Percentiles rank a stretch among this genome's conserved stretches.
Conservation (phyloP, 78 protist species). For the Paratrimastix pyriformis region DNA sequence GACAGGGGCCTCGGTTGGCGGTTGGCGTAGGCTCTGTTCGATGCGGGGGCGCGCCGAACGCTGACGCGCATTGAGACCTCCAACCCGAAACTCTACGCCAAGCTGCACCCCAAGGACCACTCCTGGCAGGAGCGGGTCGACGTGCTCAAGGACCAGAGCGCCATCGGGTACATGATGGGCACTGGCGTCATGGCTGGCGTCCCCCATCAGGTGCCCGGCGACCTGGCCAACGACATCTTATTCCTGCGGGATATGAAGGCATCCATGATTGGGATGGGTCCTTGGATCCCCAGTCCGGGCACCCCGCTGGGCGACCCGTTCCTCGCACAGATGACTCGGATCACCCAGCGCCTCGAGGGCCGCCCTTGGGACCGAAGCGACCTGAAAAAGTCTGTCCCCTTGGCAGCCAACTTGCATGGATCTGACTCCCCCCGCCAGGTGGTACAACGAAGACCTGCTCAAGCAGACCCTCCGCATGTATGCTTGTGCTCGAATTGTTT, state of each 20-base stretch:
- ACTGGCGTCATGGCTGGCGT: constrained; percentile 38
- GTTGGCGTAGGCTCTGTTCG: constrained; percentile 20
- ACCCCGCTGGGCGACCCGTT: constrained; percentile 26
- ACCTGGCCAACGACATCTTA: constrained; percentile 26
- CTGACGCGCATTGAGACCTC: constrained; percentile 32
- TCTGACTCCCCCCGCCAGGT: too few species aligned
- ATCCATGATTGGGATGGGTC: constrained; percentile 45
- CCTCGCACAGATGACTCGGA: too few species aligned
- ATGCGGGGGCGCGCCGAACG: constrained; percentile 23
- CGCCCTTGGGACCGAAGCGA: too few species aligned
- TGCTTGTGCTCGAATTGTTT: neutral
- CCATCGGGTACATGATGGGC: constrained; percentile 24
- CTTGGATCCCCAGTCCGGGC: constrained; percentile 5
- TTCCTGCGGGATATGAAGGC: constrained; percentile 11
- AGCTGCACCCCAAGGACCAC: constrained; percentile 26
- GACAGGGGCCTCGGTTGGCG: constrained; percentile 13
- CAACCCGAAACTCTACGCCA: constrained; percentile 15
- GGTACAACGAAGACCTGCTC: too few species aligned
- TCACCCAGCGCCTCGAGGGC: neutral
- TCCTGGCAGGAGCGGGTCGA: constrained; percentile 6
- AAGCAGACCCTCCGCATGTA: constrained; percentile 1
- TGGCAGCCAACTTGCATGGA: too few species aligned
- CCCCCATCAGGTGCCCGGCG: constrained; percentile 19
- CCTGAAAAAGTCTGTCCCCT: too few species aligned
- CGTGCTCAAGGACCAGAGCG: neutral